Percentiles rank a stretch among this genome's conserved stretches.
Conservation (phyloP, 108 stramenopile genomes). For the Nitzschia putrida region DNA sequence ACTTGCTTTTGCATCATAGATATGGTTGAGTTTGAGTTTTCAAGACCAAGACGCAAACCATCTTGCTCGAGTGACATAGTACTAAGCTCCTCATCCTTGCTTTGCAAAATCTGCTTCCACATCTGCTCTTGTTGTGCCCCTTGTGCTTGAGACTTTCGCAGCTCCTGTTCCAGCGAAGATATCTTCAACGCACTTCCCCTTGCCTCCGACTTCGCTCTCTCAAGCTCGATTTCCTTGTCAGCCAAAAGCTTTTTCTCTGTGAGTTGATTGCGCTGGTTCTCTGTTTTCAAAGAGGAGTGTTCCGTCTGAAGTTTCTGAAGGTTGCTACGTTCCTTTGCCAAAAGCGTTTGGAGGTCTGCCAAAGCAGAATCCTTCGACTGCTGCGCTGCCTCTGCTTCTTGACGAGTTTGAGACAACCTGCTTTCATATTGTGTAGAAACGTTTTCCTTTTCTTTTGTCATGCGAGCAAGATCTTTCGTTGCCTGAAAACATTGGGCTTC, state of each 20-base stretch:
- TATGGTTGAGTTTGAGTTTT: slow-evolving; percentile 10
- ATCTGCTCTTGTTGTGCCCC: not conserved
- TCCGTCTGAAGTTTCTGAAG: slow-evolving; percentile 7
- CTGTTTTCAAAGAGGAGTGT: not conserved
- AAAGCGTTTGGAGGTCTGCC: not conserved
- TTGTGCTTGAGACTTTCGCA: not conserved
- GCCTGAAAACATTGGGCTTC: slow-evolving; percentile 29
- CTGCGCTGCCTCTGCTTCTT: slow-evolving; percentile 19
- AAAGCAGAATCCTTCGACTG: not conserved
- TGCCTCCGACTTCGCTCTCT: not conserved
- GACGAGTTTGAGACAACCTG: slow-evolving; percentile 4
- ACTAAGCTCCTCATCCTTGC: not conserved
- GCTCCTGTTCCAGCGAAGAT: slow-evolving; percentile 4
- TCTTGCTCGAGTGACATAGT: slow-evolving; percentile 27
- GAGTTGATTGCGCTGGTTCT: not conserved
- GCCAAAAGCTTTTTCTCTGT: not conserved
- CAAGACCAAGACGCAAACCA: slow-evolving; percentile 13
- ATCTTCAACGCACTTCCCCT: not conserved
- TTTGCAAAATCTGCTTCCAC: not conserved
- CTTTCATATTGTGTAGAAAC: slow-evolving; percentile 13
- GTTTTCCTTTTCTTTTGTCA: slow-evolving; percentile 7
- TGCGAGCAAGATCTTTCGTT: slow-evolving; percentile 28
- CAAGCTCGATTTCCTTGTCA: not conserved
- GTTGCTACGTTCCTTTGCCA: not conserved
- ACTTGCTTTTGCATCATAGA: slow-evolving; percentile 12